Evolutionary conservation across 352 stramenopile species (phyloP).

Genomic region (Phytophthora citricola): DNA sequence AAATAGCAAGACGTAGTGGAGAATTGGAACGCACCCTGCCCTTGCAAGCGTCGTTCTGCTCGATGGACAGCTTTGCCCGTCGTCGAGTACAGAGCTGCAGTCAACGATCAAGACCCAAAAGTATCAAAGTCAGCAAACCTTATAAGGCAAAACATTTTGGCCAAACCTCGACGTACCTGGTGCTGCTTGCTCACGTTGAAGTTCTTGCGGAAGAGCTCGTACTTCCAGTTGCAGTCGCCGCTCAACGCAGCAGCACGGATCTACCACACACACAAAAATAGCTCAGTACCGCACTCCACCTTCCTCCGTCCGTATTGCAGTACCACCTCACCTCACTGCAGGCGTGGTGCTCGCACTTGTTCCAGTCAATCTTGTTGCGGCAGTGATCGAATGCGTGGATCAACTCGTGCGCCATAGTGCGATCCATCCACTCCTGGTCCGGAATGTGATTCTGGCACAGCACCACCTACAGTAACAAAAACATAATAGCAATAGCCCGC

Average conservation of each 20-base stretch:
- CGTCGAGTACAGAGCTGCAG: slow-evolving; percentile 86
- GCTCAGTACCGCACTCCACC: not conserved
- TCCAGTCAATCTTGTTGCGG: slow-evolving; percentile 93
- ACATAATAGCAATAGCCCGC: not conserved
- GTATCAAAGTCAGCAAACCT: slow-evolving; percentile 3
- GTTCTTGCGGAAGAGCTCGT: slow-evolving; percentile 93
- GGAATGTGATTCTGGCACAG: slow-evolving; percentile 92
- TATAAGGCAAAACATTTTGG: not conserved
- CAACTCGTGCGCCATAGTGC: slow-evolving; percentile 93
- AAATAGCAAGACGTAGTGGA: not conserved
- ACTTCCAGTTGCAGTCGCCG: slow-evolving; percentile 92
- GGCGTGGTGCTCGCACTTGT: slow-evolving; percentile 92
- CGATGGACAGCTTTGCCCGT: slow-evolving; percentile 86
- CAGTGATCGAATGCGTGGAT: slow-evolving; percentile 95
- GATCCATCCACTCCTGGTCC: slow-evolving; percentile 93
- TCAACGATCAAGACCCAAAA: slow-evolving; percentile 1
- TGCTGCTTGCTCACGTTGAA: slow-evolving; percentile 91
- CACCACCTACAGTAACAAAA: slow-evolving; percentile 57
- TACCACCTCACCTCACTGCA: slow-evolving; percentile 84
- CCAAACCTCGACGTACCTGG: slow-evolving; percentile 51
- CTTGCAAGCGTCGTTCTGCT: slow-evolving; percentile 79
- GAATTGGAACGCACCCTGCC: slow-evolving; percentile 51
- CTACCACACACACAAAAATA: slow-evolving; percentile 20
- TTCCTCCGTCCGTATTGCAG: not conserved
- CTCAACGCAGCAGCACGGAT: slow-evolving; percentile 81